Percentiles rank a stretch among this genome's conserved stretches.
Evolutionary conservation across 164 flowering plant species (phyloP).

Genomic region (Vitis amurensis): DNA sequence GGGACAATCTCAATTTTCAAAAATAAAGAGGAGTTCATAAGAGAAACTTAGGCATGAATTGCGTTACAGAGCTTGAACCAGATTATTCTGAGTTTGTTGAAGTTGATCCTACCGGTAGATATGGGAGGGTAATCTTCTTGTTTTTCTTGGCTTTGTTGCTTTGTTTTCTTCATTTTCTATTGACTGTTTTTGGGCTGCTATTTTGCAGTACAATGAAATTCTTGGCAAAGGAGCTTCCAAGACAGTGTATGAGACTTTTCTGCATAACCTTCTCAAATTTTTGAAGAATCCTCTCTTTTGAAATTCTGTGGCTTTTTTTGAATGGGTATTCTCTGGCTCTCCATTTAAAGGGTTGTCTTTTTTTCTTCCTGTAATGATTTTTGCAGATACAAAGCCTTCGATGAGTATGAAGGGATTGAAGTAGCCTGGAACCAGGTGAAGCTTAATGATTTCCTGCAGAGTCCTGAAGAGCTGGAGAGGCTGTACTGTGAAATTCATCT

Average conservation of each 20-base stretch:
- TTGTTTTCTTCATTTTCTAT: conserved; percentile 1
- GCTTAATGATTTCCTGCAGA: conserved; percentile 73
- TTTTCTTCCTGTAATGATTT: conserved; percentile 9
- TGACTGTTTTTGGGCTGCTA: not conserved
- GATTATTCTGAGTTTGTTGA: conserved; percentile 70
- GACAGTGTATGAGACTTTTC: conserved; percentile 68
- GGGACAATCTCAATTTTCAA: no score
- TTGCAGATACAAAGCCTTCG: conserved; percentile 86
- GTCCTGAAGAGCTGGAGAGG: conserved; percentile 88
- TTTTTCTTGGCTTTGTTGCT: not conserved
- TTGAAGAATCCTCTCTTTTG: not conserved
- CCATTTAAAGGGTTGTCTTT: not conserved
- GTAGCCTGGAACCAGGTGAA: conserved; percentile 99
- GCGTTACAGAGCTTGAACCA: conserved; percentile 31
- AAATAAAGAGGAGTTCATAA: no score
- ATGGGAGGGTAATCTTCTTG: conserved; percentile 69
- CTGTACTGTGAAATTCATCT: conserved; percentile 91
- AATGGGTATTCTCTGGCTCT: conserved; percentile 4
- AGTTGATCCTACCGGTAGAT: conserved; percentile 98
- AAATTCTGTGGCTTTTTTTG: conserved; percentile 2
- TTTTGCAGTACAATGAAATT: conserved; percentile 78
- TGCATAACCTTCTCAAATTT: not conserved
- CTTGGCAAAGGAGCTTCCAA: conserved; percentile 97
- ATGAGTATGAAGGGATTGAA: conserved; percentile 96
- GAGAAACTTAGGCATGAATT: conserved; percentile 35